A percentile compares a stretch with the other conserved stretches of the same genome.
phyloP scores from a whole-genome alignment of 192 early-diverging fungal species.

The Mortierella hygrophila region DNA sequence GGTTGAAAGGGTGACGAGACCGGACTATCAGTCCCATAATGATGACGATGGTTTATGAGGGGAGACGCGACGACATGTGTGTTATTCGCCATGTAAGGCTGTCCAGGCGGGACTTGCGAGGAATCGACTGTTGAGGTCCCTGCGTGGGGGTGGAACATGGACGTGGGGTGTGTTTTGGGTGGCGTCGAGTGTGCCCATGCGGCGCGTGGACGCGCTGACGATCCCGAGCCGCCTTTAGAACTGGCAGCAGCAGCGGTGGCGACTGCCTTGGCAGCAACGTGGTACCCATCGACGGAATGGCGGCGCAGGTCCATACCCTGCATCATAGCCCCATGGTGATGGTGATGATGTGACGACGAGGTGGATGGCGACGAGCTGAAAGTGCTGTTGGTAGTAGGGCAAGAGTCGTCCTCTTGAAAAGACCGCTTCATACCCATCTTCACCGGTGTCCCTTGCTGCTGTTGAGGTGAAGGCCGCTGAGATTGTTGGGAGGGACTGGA shows the following conservation, averaged over 20 bases:
- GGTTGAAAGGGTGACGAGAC: background rate
- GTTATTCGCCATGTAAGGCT: conserved; percentile 27
- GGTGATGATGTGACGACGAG: background rate
- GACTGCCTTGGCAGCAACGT: conserved; percentile 3
- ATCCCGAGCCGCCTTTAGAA: background rate
- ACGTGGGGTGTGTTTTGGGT: conserved; percentile 16
- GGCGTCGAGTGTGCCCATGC: conserved; percentile 14
- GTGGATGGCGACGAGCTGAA: background rate
- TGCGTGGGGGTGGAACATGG: background rate
- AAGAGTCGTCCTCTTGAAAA: conserved; percentile 11
- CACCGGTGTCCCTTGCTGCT: background rate
- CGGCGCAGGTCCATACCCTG: background rate
- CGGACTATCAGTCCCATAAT: background rate
- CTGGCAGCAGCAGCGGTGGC: background rate
- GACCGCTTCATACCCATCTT: conserved; percentile 24
- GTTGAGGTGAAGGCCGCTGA: background rate
- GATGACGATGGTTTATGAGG: background rate
- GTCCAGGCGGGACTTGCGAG: conserved; percentile 28
- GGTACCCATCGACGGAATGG: conserved; percentile 8
- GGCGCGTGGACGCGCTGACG: background rate
- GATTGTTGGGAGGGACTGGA: background rate
- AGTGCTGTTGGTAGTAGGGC: background rate
- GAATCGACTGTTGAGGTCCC: conserved; percentile 4
- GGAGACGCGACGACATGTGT: background rate
- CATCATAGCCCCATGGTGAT: background rate